phyloP scores from a whole-genome alignment of 2,329 filamentous ascomycete genomes.

The Coniochaeta sp. region DNA sequence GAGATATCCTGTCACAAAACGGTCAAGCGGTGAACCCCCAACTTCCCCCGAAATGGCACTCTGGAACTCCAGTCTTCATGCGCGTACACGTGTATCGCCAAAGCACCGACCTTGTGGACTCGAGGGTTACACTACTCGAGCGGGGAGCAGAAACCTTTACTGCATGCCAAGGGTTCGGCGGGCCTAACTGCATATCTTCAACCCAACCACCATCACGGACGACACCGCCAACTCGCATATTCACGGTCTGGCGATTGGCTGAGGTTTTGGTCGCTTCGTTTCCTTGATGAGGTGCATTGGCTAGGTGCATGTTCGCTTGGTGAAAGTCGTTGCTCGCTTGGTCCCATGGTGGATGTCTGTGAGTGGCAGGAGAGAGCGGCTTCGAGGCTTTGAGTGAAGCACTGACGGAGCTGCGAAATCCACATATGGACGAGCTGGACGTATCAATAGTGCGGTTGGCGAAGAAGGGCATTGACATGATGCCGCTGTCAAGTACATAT shows the following conservation, averaged over 20 bases:
- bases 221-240: too few species aligned
- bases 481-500: too few species aligned
- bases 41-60: not conserved
- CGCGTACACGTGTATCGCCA: not conserved
- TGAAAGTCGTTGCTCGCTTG: too few species aligned
- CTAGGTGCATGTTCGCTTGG: too few species aligned
- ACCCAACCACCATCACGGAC: too few species aligned
- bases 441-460: too few species aligned
- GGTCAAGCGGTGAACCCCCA: not conserved
- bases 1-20: not conserved
- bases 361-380: not conserved
- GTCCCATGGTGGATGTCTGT: not conserved
- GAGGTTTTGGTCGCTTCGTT: too few species aligned
- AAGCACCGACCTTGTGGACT: not conserved
- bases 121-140: not conserved
- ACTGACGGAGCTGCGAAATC: not conserved
- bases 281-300: too few species aligned
- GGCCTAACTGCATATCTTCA: too few species aligned
- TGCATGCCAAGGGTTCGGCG: not conserved
- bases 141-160: not conserved
- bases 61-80: not conserved
- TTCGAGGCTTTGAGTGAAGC: not conserved
- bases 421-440: too few species aligned
- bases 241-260: too few species aligned
- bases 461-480: too few species aligned